Evolutionary conservation across 176 grass and related monocot genomes (phyloP), one percentile per base, ranked within the genome.

Genomic region (Cocos nucifera): DNA sequence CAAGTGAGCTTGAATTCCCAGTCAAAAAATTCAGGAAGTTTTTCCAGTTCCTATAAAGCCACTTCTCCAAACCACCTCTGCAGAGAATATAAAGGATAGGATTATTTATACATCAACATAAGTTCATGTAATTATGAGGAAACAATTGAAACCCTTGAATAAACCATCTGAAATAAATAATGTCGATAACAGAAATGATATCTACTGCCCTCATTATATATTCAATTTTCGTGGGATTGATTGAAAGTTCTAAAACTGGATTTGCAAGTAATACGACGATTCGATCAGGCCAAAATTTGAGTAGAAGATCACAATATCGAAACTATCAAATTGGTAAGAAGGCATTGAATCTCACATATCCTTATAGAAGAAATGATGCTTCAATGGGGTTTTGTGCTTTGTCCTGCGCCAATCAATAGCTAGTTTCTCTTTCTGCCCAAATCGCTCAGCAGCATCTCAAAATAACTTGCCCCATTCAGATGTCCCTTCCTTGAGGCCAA

Each of bases 131-230:
- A 44, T 44, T 44, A 44, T 44, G 35, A 44, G 35, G 14, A 14
- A 14, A 9, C 14, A 44, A 44, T 14, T 44, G 20, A 71, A 24
- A 20, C 19, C 44, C 28, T 35, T 12, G 5, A 56, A 63, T 15
- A 10, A 22, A 44, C 4, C 19, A 20, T 35, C 48, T 6, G 49
- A 35, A 35, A 14, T 53, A 4, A 63, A 6, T n/a, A n/a, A 64
- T 57, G 29, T 49, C 17, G 17, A 50, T n/a, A 30, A 51, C 22
- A 86, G 35, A 30, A 6, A 44, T n/a, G 35, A 44, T 54, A 56
- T 78, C 92, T 97, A 98, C 94, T 86, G 88, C 94, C 94, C 93
- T n/a, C n/a, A n/a, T n/a, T 63, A 89, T 80, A 65, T 83, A 98
- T 59, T 84, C 70, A 58, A 83, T 76, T 53, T 93, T 79, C n/a